These are phyloP conservation scores for Pythium monospermum DNA, from an alignment of 352 stramenopile genomes.

Conservation along the genomic window DNA sequence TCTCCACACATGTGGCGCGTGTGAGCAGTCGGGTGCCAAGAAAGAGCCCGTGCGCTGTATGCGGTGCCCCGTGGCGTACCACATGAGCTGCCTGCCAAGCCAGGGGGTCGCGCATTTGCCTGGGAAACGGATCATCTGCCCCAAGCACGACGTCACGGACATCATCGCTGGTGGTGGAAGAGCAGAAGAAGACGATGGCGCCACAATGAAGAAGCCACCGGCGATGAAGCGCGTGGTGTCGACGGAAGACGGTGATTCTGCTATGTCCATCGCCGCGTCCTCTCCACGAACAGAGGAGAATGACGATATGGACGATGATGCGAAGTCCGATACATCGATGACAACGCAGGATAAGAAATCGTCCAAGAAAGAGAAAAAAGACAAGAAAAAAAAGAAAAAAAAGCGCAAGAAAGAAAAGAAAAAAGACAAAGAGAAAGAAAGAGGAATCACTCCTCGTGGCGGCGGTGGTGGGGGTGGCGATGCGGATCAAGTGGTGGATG, in stretches of 20 bases:
- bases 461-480: too few relatives aligned
- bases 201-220: conserved; percentile 7
- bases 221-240: conserved; percentile 9
- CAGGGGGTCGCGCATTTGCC: conserved; percentile 47
- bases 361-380: conserved; percentile 42
- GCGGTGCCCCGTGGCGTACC: conserved; percentile 74
- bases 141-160: conserved; percentile 34
- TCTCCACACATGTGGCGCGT: conserved; percentile 73
- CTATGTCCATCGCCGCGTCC: conserved; percentile 14
- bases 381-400: conserved; percentile 65
- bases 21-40: conserved; percentile 70
- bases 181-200: neutral
- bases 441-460: neutral
- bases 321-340: conserved; percentile 28
- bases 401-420: conserved; percentile 38
- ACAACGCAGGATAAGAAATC: conserved; percentile 30
- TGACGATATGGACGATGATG: conserved; percentile 22
- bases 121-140: conserved; percentile 73
- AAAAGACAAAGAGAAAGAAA: conserved; percentile 18
- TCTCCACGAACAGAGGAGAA: conserved; percentile 20
- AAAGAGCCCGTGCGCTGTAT: conserved; percentile 79
- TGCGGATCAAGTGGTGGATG: too few relatives aligned
- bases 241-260: conserved; percentile 1
- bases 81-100: conserved; percentile 68
- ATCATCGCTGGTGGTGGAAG: neutral